Percentiles rank a stretch among this genome's conserved stretches.
Conservation (phyloP, 2,329 filamentous ascomycete species). For the Cercospora janseana region DNA sequence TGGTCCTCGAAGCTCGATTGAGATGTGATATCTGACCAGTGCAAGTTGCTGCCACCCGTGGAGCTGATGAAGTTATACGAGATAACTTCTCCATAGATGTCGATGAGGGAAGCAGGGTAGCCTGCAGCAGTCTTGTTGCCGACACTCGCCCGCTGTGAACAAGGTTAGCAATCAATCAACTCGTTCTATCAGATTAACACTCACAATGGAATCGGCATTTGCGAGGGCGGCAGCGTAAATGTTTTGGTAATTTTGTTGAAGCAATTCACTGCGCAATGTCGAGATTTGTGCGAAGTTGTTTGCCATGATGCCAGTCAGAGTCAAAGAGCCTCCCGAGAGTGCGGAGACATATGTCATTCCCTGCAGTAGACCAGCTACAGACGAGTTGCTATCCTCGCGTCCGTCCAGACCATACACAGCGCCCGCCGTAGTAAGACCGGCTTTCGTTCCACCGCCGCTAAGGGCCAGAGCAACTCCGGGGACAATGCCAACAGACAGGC, state of each 20-base stretch:
- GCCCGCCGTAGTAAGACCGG: constrained; percentile 20
- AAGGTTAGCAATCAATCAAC: not conserved
- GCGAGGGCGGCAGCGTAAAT: constrained; percentile 5
- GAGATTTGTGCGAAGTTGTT: constrained; percentile 21
- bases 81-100: constrained; percentile 15
- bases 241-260: constrained; percentile 20
- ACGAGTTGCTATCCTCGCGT: constrained; percentile 14
- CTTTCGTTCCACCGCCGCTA: constrained; percentile 20
- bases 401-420: constrained; percentile 19
- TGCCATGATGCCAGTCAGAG: constrained; percentile 18
- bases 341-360: constrained; percentile 20
- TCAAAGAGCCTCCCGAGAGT: constrained; percentile 21
- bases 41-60: constrained; percentile 7
- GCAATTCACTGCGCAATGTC: constrained; percentile 9
- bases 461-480: constrained; percentile 18
- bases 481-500: constrained; percentile 4
- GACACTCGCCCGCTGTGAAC: constrained; percentile 12
- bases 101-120: constrained; percentile 16
- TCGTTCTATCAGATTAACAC: not conserved
- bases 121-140: constrained; percentile 19
- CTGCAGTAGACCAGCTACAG: constrained; percentile 16
- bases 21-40: constrained; percentile 10
- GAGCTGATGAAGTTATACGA: constrained; percentile 18
- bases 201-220: constrained; percentile 11
- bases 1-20: constrained; percentile 15